Conservation (phyloP, 139 green algal species). For the Chlorella vulgaris region DNA sequence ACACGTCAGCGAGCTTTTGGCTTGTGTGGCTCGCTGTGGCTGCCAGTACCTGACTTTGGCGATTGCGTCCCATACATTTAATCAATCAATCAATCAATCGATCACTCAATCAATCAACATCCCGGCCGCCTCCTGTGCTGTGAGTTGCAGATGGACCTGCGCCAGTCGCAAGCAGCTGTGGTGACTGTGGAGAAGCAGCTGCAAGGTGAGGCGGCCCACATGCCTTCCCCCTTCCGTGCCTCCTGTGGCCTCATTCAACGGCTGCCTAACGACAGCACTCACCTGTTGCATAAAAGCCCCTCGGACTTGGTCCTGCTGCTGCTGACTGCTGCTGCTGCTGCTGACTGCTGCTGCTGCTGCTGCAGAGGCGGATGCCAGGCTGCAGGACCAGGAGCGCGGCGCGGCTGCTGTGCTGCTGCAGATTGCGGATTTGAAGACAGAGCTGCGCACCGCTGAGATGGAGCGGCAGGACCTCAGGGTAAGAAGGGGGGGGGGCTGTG, state of each 20-base stretch:
- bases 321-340: not conserved
- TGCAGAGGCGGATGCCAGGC: conserved; percentile 12
- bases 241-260: too few species aligned
- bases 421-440: conserved; percentile 9
- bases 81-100: not conserved
- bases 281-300: too few species aligned
- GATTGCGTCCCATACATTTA: not conserved
- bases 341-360: not conserved
- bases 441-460: conserved; percentile 21
- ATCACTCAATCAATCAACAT: too few species aligned
- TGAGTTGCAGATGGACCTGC: not conserved
- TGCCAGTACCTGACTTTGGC: too few species aligned
- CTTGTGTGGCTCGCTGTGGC: too few species aligned
- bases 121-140: not conserved
- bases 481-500: too few species aligned
- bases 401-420: not conserved
- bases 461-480: conserved; percentile 22
- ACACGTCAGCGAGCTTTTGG: too few species aligned
- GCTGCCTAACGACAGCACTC: too few species aligned
- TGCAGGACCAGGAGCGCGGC: conserved; percentile 18
- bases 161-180: not conserved
- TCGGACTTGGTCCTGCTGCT: too few species aligned
- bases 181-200: conserved; percentile 6
- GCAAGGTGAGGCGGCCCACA: not conserved
- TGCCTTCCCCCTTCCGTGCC: too few species aligned